phyloP scores from a whole-genome alignment of 768 basidiomycete species.

The Tylopilus cervinicoccineus region DNA sequence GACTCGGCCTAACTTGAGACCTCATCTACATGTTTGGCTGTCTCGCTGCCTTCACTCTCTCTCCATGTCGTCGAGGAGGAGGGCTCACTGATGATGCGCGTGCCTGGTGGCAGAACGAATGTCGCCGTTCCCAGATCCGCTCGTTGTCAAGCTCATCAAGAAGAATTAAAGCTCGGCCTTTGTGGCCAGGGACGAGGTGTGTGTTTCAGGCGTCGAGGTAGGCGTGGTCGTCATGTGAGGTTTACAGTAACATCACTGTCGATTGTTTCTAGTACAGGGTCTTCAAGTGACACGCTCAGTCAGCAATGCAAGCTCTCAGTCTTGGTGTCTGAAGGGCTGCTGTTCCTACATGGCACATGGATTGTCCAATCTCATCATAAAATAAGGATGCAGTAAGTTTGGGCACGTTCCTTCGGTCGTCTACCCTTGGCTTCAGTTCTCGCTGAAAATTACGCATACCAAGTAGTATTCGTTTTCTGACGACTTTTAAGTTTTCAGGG shows the following conservation, averaged over 20 bases:
- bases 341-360: conserved; percentile 98
- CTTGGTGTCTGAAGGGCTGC: conserved; percentile 86
- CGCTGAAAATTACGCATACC: background rate
- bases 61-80: too few species aligned
- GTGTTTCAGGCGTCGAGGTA: conserved; percentile 96
- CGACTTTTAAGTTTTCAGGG: conserved; percentile 97
- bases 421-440: background rate
- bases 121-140: conserved; percentile 93
- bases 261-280: conserved; percentile 48
- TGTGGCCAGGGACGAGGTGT: conserved; percentile 95
- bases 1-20: too few species aligned
- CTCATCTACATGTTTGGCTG: too few species aligned
- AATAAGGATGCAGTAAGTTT: conserved; percentile 99
- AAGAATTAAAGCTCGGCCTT: conserved; percentile 91
- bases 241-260: too few species aligned
- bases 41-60: too few species aligned
- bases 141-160: conserved; percentile 98
- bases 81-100: too few species aligned
- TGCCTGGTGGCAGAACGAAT: conserved; percentile 93
- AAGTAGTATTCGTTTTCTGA: conserved; percentile 97
- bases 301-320: conserved; percentile 97
- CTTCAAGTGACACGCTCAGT: conserved; percentile 97
- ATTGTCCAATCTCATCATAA: conserved; percentile 97
- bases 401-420: conserved; percentile 52
- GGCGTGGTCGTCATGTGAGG: conserved; percentile 4